Evolutionary conservation across 148 eudicot species (phyloP), one percentile per base, ranked within the genome.

Genomic region (Gaultheria prostrata): DNA sequence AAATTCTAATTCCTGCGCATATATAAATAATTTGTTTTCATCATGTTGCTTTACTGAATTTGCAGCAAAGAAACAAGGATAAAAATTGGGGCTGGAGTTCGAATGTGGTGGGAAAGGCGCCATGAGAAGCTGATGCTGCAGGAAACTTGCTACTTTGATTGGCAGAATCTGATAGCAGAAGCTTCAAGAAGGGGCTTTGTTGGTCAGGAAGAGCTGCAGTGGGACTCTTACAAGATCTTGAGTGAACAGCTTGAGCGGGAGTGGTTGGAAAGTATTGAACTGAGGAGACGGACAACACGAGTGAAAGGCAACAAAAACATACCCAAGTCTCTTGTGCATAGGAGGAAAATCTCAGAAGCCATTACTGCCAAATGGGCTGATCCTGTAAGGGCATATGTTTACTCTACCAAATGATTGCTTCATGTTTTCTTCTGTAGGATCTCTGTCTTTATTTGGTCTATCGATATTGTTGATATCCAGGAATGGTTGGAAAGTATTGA

Each of bases 361-460:
- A 91, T 96, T 87, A 87, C 94, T 85, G 95, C 99, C 81, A 94
- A 93, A 86, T 96, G 98, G 98, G 94, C 98, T 56, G 98, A 96
- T 89, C 98, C 98, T 76, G 98, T 96, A 89, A 90, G 95, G 71
- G 50, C 35, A 82, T 81, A 53, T 28, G 35, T 26, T 82, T 24
- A 71, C n/a, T 45, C 43, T 56, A 13, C 59, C 20, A 79, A 39
- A 9, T 8, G 4, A 15, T 57, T 76, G 61, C 43, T 39, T 39
- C 43, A 39, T 39, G 4, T 39, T 39, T 39, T 39, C 43, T 39
- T 39, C 6, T 39, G 43, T 39, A 39, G 43, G 43, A 39, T 39
- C 3, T 39, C 43, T 39, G 43, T 39, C 5, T 39, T 39, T 39
- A 39, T 39, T 39, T 39, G 43, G 43, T 6, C 43, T 39, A 39